Base-by-base conservation (phyloP, 176 grass and related monocot genomes). In the Rhipidocladum racemiflorum region DNA sequence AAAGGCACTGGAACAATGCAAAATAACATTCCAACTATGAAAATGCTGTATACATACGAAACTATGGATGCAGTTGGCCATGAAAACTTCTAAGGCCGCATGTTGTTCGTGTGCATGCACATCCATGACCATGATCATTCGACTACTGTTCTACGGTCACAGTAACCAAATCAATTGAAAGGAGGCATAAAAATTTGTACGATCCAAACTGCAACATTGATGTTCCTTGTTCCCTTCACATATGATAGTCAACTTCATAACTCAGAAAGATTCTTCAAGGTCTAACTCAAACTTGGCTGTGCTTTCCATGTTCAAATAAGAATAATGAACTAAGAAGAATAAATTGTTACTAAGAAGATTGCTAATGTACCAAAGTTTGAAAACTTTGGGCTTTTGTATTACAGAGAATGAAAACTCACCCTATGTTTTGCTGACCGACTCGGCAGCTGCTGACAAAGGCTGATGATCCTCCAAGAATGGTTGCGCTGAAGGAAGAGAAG, bases 401-500 rank as follows among this genome's bases (percentile, higher is more conserved):
- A 75, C 42, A 64, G 6, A 63, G 7, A 74, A 67, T 79, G 21
- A 56, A 75, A 68, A 78, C 86, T 74, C 36, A 85, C 86, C 76
- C 76, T 84, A 84, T 73, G 72, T 70, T 93, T 77, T 82, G 76
- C 76, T 82, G 75, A 78, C 44, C 64, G 89, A 88, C 20, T 82
- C 89, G 0, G 87, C 69, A 80, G 76, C 64, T 78, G 78, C 69
- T 82, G 84, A 75, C 60, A 85, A 83, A 7, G 85, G 79, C 45
- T 73, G 79, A 77, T 62, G 60, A 55, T 88, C 86, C 36, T 82
- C 88, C 28, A 94, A 82, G 30, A 60, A 76, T 32, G 88, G 94
- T 73, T 90, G 75, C 4, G 82, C 62, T 61, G 89, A 70, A 81
- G 94, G 91, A 83, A 92, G 74, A 65, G 89, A 90, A 25, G 81